These are phyloP conservation scores for Kwoniella shandongensis DNA, from an alignment of 768 basidiomycete genomes.

Conservation along the genomic window DNA sequence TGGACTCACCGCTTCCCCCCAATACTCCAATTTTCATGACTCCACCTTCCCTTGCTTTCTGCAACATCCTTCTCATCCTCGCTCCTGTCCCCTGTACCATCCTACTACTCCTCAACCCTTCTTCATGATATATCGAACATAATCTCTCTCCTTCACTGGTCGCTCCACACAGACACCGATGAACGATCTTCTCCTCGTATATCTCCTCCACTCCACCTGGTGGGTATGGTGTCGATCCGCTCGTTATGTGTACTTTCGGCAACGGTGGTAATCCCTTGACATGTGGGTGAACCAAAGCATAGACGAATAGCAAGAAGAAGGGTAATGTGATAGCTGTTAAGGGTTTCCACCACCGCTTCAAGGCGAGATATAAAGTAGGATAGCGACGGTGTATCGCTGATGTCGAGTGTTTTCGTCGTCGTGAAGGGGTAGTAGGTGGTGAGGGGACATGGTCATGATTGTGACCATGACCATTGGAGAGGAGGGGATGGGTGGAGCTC, in stretches of 20 bases:
- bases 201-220: background rate
- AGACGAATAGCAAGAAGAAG: slow-evolving; percentile 35
- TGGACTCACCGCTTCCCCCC: slow-evolving; percentile 48
- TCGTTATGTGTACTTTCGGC: slow-evolving; percentile 26
- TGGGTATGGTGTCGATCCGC: slow-evolving; percentile 1
- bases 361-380: background rate
- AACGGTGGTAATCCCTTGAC: slow-evolving; percentile 40
- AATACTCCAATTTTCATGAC: slow-evolving; percentile 44
- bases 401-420: background rate
- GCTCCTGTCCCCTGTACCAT: slow-evolving; percentile 41
- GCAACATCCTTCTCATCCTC: slow-evolving; percentile 38
- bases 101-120: slow-evolving; percentile 33
- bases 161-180: slow-evolving; percentile 28
- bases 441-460: background rate
- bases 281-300: slow-evolving; percentile 37
- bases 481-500: slow-evolving; percentile 3
- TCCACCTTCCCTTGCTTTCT: slow-evolving; percentile 38
- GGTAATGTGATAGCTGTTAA: slow-evolving; percentile 24
- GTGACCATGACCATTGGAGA: background rate
- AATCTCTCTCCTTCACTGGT: slow-evolving; percentile 37
- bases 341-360: slow-evolving; percentile 35
- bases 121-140: slow-evolving; percentile 41
- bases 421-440: background rate
- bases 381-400: slow-evolving; percentile 2
- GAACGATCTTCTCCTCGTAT: slow-evolving; percentile 20